Conservation (phyloP, 1,139 yeast genomes). For the Yamadazyma sp. region DNA sequence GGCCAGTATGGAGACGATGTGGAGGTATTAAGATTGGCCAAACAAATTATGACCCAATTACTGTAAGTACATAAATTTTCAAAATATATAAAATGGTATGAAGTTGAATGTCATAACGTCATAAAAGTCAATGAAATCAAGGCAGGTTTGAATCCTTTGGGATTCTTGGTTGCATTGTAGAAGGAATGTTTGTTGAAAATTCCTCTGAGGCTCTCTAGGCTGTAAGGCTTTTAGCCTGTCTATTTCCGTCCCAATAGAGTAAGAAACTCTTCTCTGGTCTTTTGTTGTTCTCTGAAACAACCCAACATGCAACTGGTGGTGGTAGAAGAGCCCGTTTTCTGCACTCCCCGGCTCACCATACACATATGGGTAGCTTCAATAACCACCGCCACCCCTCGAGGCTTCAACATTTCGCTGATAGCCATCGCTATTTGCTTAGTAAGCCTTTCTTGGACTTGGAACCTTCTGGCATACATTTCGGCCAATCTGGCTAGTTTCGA, state of each 20-base stretch:
- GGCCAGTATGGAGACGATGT: constrained; percentile 87
- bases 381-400: constrained; percentile 97
- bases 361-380: constrained; percentile 99
- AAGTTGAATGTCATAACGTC: constrained; percentile 45
- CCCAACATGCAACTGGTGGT: constrained; percentile 98
- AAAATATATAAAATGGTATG: constrained; percentile 18
- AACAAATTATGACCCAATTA: constrained; percentile 8
- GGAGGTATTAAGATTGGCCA: constrained; percentile 48
- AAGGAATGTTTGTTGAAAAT: constrained; percentile 21
- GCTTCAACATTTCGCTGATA: constrained; percentile 81
- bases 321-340: constrained; percentile 90
- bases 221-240: too few relatives aligned
- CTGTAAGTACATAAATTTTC: constrained; percentile 7
- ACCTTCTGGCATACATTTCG: constrained; percentile 92
- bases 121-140: constrained; percentile 12
- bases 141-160: too few relatives aligned
- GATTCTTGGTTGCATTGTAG: not conserved
- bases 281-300: constrained; percentile 87
- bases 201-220: constrained; percentile 4
- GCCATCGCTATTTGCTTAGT: constrained; percentile 99
- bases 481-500: constrained; percentile 93
- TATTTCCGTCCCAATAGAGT: constrained; percentile 66
- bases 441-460: constrained; percentile 94
- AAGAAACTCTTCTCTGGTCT: constrained; percentile 94
- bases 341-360: constrained; percentile 98